Percentiles rank a stretch among this genome's conserved stretches.
These are phyloP conservation scores for Lactarius akahatsu DNA, from an alignment of 768 basidiomycete genomes.

Conservation along the genomic window DNA sequence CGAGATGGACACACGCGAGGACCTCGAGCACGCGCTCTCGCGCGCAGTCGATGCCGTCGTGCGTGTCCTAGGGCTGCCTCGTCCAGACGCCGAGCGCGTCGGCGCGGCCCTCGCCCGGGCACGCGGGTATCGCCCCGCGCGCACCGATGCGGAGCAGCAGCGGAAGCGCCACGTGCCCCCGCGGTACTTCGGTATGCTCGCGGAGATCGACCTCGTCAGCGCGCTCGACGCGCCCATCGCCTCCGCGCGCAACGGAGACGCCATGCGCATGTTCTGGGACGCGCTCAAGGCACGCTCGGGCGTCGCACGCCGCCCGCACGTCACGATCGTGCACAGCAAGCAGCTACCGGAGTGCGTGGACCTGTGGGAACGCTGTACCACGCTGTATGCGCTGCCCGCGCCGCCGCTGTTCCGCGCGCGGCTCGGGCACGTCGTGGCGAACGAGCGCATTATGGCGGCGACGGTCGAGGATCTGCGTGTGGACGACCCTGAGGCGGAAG, in stretches of 20 bases:
- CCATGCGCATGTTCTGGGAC: conserved; percentile 48
- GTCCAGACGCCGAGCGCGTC: conserved; percentile 57
- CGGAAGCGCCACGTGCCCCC: conserved; percentile 40
- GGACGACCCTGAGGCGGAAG: conserved; percentile 34
- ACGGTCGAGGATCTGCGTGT: conserved; percentile 61
- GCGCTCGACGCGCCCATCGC: conserved; percentile 48
- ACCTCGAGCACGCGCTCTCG: conserved; percentile 52
- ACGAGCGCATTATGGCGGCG: conserved; percentile 77
- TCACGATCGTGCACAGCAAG: conserved; percentile 81
- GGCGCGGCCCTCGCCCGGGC: conserved; percentile 48
- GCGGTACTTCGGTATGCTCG: conserved; percentile 78
- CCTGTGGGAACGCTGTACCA: conserved; percentile 54
- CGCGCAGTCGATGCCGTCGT: conserved; percentile 61
- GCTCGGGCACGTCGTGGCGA: conserved; percentile 67
- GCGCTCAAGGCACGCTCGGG: conserved; percentile 46
- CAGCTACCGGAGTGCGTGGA: conserved; percentile 36
- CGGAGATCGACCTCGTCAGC: conserved; percentile 62
- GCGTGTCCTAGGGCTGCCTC: conserved; percentile 50
- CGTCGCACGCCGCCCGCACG: conserved; percentile 66
- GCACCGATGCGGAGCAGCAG: conserved; percentile 35
- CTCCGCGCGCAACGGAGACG: conserved; percentile 33
- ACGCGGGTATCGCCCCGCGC: conserved; percentile 43
- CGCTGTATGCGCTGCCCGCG: conserved; percentile 38
- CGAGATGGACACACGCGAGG: conserved; percentile 61
- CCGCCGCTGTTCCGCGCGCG: conserved; percentile 61